Evolutionary conservation across 2,329 filamentous ascomycete genomes (phyloP).

Genomic region (Alternaria rosae): DNA sequence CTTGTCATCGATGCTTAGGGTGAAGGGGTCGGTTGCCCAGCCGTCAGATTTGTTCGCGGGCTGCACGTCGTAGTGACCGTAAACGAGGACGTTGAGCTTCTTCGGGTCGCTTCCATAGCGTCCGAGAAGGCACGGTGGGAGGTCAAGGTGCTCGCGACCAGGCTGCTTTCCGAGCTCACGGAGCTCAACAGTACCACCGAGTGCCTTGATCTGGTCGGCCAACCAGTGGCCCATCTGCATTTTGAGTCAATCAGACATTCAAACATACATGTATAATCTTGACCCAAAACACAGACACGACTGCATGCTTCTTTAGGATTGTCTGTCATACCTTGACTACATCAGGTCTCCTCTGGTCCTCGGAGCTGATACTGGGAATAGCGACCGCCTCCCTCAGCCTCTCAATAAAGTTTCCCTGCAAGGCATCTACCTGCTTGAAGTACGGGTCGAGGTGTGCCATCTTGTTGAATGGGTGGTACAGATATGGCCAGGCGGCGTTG

Average conservation of each 20-base stretch:
- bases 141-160: constrained; percentile 85
- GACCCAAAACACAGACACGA: not conserved
- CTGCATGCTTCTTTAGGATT: not conserved
- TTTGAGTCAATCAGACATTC: not conserved
- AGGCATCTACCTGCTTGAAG: constrained; percentile 88
- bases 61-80: constrained; percentile 99
- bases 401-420: constrained; percentile 84
- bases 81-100: constrained; percentile 95
- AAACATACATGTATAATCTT: not conserved
- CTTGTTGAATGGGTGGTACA: constrained; percentile 54
- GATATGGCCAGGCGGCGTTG: constrained; percentile 54
- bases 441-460: constrained; percentile 95
- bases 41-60: constrained; percentile 92
- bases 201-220: constrained; percentile 77
- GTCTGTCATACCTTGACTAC: constrained; percentile 72
- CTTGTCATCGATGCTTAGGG: constrained; percentile 84
- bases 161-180: constrained; percentile 90
- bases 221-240: constrained; percentile 88
- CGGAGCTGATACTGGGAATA: constrained; percentile 94
- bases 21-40: constrained; percentile 95
- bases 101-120: constrained; percentile 91
- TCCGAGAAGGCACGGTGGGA: constrained; percentile 90
- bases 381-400: constrained; percentile 90
- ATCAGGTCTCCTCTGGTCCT: constrained; percentile 86
- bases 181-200: constrained; percentile 88